Conservation (phyloP, 2,329 filamentous ascomycete genomes). For the Cercospora sp. region DNA sequence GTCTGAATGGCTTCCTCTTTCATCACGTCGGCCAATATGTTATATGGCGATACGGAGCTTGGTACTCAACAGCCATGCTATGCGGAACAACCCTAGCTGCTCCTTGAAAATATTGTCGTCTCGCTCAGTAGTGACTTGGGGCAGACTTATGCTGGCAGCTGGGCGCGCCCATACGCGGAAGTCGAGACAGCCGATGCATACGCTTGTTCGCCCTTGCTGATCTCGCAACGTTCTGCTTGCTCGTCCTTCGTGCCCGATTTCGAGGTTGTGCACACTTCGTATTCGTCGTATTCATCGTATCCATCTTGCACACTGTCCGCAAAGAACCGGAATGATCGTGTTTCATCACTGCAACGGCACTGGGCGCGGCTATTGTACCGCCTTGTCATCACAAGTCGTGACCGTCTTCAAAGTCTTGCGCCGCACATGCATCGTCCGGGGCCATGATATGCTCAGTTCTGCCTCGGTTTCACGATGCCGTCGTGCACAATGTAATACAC, state of each 20-base stretch:
- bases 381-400: background rate
- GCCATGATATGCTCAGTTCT: constrained; percentile 60
- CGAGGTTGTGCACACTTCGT: background rate
- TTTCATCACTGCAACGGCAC: background rate
- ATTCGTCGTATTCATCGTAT: background rate
- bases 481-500: constrained; percentile 85
- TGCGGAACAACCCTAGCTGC: background rate
- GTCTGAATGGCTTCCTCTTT: background rate
- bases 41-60: background rate
- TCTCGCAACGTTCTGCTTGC: background rate
- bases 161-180: background rate
- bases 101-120: background rate
- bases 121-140: background rate
- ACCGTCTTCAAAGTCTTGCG: background rate
- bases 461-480: constrained; percentile 81
- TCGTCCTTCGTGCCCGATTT: background rate
- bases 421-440: background rate
- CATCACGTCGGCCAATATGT: background rate
- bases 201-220: background rate
- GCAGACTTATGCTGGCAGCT: background rate
- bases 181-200: background rate
- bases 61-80: background rate
- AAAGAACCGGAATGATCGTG: background rate
- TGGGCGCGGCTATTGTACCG: background rate
- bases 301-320: background rate